Evolutionary conservation across 2,329 filamentous ascomycete genomes (phyloP).

Genomic region (Pestalotiopsis sp.): DNA sequence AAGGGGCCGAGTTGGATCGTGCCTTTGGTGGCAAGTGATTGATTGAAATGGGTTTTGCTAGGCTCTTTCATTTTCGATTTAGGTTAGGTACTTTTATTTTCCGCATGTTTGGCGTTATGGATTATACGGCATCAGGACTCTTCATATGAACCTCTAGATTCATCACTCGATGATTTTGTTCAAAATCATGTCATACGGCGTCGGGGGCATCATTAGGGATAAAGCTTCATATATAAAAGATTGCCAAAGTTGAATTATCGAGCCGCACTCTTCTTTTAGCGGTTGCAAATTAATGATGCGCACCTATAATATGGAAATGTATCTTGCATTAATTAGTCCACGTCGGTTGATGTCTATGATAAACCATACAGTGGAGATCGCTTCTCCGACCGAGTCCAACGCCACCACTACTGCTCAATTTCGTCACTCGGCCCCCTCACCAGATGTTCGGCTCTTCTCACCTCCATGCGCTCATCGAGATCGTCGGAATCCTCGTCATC

Average conservation of each 20-base stretch:
- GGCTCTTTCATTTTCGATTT: neutral
- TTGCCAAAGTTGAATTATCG: too few species aligned
- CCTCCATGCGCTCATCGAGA: constrained; percentile 25
- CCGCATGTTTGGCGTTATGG: neutral
- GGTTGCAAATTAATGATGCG: neutral
- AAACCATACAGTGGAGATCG: neutral
- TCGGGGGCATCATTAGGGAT: too few species aligned
- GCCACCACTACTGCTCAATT: neutral
- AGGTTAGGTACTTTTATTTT: neutral
- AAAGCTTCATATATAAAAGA: too few species aligned
- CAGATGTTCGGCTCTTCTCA: constrained; percentile 20
- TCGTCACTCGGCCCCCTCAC: constrained; percentile 12
- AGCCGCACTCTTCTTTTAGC: too few species aligned
- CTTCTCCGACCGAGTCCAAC: neutral
- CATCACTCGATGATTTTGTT: too few species aligned
- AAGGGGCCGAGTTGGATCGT: constrained; percentile 57
- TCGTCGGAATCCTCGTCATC: constrained; percentile 30
- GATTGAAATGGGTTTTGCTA: neutral
- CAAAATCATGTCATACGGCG: too few species aligned
- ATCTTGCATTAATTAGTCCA: neutral
- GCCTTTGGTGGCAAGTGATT: constrained; percentile 52
- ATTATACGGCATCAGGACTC: neutral
- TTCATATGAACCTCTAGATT: neutral
- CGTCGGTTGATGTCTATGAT: neutral
- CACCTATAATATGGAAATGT: neutral